Evolutionary conservation across 495 filamentous ascomycete species (phyloP), one percentile per base, ranked within the genome.

Genomic region (Stereocaulon alpinum): DNA sequence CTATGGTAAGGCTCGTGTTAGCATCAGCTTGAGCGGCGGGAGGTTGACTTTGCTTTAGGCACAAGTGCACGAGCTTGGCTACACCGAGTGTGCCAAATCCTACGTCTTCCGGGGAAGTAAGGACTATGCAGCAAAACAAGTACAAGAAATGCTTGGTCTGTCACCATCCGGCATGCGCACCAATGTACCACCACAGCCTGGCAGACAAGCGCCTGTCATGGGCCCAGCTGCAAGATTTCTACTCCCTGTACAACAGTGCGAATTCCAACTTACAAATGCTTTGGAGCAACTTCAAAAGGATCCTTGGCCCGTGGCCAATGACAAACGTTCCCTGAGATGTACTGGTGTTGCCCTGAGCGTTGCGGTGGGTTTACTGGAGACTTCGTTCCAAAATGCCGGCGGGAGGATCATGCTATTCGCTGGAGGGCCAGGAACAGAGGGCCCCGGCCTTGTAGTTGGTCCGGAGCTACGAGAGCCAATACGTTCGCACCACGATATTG

Each of bases 51-150:
- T 40, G 45, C 63, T 41, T 4, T 63, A 93, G 88, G 79, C 91
- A 42, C 91, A 97, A 82, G 88, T 99, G 27, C 94, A 99, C 68
- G 94, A 99, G 75, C 86, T 99, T 67, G 94, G 94, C 58, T 99
- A 99, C 70, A 91, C 86, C 40, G 93, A 96, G 70, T 97, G 94
- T 68, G 88, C 93, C 61, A 99, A 99, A 74, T 96, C 94, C n/a
- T 99, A 96, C 67, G 94, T 99, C 20, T 99, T 99, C 79, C 82
- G 94, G 29, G 94, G 94, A 48, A 95, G 83, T 79, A 99, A 97
- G 76, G 94, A 99, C 65, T 99, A 99, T 71, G 78, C 82, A 24
- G 87, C 91, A 55, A 97, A 97, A 72, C 90, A 97, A 69, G 91
- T 99, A 15, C 93, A 97, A 70, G 94, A 99, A 69, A 99, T 99